Conservation (phyloP, 164 flowering plant genomes). For the Piper betle region DNA sequence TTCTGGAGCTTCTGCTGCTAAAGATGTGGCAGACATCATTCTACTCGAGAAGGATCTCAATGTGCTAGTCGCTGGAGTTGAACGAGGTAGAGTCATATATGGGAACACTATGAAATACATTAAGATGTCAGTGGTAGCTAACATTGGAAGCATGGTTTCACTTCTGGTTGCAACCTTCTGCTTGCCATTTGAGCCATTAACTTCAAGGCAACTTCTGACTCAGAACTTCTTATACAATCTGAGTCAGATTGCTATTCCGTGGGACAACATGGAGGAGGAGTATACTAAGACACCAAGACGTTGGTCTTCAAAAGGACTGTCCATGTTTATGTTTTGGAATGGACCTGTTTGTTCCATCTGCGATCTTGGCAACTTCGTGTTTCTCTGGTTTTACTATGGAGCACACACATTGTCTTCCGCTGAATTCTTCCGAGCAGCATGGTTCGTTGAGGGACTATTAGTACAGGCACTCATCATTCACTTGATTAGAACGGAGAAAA, state of each 20-base stretch:
- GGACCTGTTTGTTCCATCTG: slow-evolving; percentile 50
- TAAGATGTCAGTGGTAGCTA: slow-evolving; percentile 49
- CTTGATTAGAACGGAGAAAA: slow-evolving; percentile 60
- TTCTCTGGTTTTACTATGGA: slow-evolving; percentile 36
- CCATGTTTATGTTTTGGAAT: slow-evolving; percentile 57
- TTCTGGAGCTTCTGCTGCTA: slow-evolving; percentile 63
- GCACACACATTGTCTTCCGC: background rate
- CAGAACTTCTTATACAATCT: slow-evolving; percentile 55
- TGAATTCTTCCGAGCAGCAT: slow-evolving; percentile 37
- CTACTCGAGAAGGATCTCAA: slow-evolving; percentile 70
- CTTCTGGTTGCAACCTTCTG: slow-evolving; percentile 35
- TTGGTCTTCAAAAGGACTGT: slow-evolving; percentile 46
- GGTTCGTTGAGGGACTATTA: slow-evolving; percentile 62
- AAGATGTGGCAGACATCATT: slow-evolving; percentile 62
- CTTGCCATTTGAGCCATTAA: slow-evolving; percentile 48
- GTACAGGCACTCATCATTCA: slow-evolving; percentile 76
- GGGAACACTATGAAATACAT: slow-evolving; percentile 79
- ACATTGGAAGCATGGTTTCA: slow-evolving; percentile 49
- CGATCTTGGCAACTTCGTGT: slow-evolving; percentile 34
- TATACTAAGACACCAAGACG: slow-evolving; percentile 37
- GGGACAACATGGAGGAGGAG: slow-evolving; percentile 74
- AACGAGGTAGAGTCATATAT: slow-evolving; percentile 45
- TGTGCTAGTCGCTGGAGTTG: slow-evolving; percentile 61
- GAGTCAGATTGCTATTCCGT: slow-evolving; percentile 64
- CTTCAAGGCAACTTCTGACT: slow-evolving; percentile 52